Evolutionary conservation across 2,329 filamentous ascomycete genomes (phyloP).

Genomic region (Fusarium algeriense): DNA sequence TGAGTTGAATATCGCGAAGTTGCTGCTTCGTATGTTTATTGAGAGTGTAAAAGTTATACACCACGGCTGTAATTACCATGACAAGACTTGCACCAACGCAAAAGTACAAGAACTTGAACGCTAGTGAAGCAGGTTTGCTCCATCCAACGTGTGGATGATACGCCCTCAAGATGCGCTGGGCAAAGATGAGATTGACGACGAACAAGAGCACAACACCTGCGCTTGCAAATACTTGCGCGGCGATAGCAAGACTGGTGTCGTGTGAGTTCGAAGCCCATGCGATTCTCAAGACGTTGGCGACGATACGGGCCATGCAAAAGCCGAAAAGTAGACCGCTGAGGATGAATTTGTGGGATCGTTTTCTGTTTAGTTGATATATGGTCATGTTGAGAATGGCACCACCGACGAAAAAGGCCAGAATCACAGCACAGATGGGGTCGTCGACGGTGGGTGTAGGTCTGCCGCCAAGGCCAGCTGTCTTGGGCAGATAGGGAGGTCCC

Average conservation of each 20-base stretch:
- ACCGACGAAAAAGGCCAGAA: conserved; percentile 68
- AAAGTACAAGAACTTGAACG: conserved; percentile 70
- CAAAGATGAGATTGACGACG: conserved; percentile 81
- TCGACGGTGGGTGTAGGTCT: conserved; percentile 69
- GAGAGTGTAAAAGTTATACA: conserved; percentile 77
- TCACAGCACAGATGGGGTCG: conserved; percentile 72
- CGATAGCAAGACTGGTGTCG: conserved; percentile 62
- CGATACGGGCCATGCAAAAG: conserved; percentile 68
- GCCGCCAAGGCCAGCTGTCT: conserved; percentile 66
- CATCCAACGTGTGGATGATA: conserved; percentile 79
- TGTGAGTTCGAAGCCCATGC: conserved; percentile 62
- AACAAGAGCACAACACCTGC: conserved; percentile 82
- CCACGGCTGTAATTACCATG: conserved; percentile 73
- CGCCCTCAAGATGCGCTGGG: conserved; percentile 80
- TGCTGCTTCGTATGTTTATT: conserved; percentile 60
- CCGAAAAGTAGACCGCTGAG: conserved; percentile 69
- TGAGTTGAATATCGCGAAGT: conserved; percentile 74
- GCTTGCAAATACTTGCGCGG: conserved; percentile 77
- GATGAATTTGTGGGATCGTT: conserved; percentile 68
- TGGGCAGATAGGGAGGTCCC: conserved; percentile 56
- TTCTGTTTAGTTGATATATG: conserved; percentile 65
- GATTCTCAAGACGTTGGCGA: conserved; percentile 65
- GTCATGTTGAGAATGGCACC: conserved; percentile 69
- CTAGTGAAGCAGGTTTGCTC: conserved; percentile 63
- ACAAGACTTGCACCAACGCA: conserved; percentile 70